Evolutionary conservation across 2,329 filamentous ascomycete species (phyloP), one percentile per base, ranked within the genome.

Genomic region (Nemania bipapillata): DNA sequence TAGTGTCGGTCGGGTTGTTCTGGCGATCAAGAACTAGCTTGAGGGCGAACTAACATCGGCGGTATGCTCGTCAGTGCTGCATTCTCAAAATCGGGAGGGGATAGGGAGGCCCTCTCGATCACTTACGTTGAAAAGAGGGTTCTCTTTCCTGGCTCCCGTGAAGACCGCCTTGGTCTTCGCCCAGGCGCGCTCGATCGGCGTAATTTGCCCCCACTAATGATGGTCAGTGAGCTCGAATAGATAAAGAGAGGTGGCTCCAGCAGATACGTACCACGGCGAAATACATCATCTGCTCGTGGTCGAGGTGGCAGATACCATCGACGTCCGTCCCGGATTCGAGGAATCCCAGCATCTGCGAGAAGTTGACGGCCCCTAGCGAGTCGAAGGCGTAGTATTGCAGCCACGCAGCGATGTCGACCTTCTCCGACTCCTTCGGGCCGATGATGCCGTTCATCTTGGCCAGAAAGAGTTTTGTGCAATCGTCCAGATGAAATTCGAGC

Each of bases 281-380:
- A 20, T 69, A 66, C 60, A 69, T 61, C 67, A 69, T 69, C 42
- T 69, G 63, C 11, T 69, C 67, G 20, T 69, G 67, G 42, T 69
- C 68, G 8, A 66, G 22, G 20, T 70, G 60, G 26, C 65, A 68
- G 2, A 70, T 70, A 1, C 64, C 64, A 20, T 70, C 68, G 12
- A 70, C 56, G 24, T 68, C 68, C 1, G 58, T 26, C 0, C 68
- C 68, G 9, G 65, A 22, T 28, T 70, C 68, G 17, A 70, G 57
- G n/a, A 70, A 66, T 0, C 68, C 68, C 20, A 70, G 11, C 35
- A 24, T 68, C 26, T 70, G 57, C 1, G 61, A 68, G 47, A 70
- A 68, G 22, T 70, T 70, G 52, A 68, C 42, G 1, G 58, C 28
- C 0, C 65, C 65, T 12, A 70, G 54, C 1, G 61, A 68, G 42